Evolutionary conservation across 176 grass and related monocot species (phyloP), one percentile per base, ranked within the genome.

Genomic region (Oryza rufipogon): DNA sequence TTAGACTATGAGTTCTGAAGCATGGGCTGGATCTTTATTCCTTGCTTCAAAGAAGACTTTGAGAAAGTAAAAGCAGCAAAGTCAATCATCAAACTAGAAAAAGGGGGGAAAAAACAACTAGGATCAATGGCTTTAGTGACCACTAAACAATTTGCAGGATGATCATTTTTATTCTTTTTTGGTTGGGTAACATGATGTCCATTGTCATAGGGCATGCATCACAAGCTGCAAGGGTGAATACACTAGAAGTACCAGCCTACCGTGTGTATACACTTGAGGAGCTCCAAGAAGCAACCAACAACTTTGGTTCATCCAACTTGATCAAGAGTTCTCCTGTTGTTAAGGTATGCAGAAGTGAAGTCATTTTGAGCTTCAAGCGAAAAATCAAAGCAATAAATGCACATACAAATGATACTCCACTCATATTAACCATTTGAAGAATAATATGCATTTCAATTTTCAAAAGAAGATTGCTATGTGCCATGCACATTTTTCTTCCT

Each of bases 211-310:
- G 93, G 66, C 89, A 91, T 85, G 87, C 83, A 46, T 89, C 91
- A 33, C 96, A 90, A 81, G 81, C 87, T 41, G 81, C 83, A 68
- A 88, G 77, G 78, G 74, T 94, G 38, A 92, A 87, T 77, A 85
- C 86, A 11, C 65, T 96, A 41, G 93, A 91, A 63, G 83, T 94
- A 6, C 87, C 84, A 39, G 64, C 86, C 0, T 91, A 91, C 71
- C 86, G 81, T 5, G 25, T 79, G 38, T 96, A 94, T 64, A 87
- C 70, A 13, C 28, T 89, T 5, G 96, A 99, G 70, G 96, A 99
- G 63, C 34, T 99, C 73, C 81, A 96, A 89, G 96, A 95, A 77
- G 89, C 88, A 83, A 99, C 93, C 0, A 38, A 89, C 36, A 87
- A 86, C 71, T 96, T 99, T 19, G 82, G 86, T 20, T 67, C 72